Conservation (phyloP, 2,329 filamentous ascomycete species). For the Calonectria montana region DNA sequence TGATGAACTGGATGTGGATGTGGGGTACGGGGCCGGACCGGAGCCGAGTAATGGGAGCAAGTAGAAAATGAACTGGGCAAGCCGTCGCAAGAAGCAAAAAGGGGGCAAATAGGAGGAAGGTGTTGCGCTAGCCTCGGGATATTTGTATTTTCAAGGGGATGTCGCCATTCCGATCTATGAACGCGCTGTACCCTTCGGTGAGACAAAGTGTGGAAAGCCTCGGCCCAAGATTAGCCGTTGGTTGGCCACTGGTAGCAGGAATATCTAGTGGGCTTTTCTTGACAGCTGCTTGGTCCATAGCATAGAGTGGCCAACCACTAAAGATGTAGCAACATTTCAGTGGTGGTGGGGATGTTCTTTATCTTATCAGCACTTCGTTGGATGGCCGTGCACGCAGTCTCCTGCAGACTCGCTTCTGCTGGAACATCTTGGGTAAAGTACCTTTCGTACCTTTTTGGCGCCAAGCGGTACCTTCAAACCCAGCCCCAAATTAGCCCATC, state of each 20-base stretch:
- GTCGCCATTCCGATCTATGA: slow-evolving; percentile 25
- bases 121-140: not conserved
- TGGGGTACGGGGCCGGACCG: slow-evolving; percentile 19
- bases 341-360: not conserved
- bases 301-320: not conserved
- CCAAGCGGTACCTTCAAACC: slow-evolving; percentile 16
- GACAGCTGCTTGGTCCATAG: not conserved
- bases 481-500: slow-evolving; percentile 21
- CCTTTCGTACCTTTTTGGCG: slow-evolving; percentile 2
- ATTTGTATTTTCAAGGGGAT: not conserved
- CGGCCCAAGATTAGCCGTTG: slow-evolving; percentile 25
- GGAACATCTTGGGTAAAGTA: slow-evolving; percentile 2
- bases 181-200: not conserved
- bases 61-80: not conserved
- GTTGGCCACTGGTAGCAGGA: not conserved
- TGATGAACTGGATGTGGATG: not conserved
- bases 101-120: not conserved
- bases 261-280: not conserved
- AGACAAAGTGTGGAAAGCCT: slow-evolving; percentile 32
- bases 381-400: slow-evolving; percentile 5
- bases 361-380: slow-evolving; percentile 19
- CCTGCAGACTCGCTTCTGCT: not conserved
- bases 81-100: not conserved
- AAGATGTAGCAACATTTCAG: not conserved
- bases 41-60: not conserved